Percentiles rank a stretch among this genome's conserved stretches.
These are phyloP conservation scores for Lagenidium giganteum DNA, from an alignment of 352 stramenopile genomes.

Conservation along the genomic window DNA sequence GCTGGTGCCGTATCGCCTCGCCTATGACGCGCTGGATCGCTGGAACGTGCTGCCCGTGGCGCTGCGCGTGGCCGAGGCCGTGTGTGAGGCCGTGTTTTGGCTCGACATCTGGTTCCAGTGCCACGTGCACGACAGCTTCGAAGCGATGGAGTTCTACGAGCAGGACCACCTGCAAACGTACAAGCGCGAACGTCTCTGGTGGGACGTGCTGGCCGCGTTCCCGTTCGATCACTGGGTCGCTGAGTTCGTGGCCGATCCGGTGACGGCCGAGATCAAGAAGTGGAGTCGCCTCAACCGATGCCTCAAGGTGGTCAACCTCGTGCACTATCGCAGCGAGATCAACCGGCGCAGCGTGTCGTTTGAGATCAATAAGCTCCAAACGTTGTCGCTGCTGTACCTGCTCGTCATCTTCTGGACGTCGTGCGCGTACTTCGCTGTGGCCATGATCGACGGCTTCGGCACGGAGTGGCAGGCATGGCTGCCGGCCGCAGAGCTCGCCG, in stretches of 20 bases:
- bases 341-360: conserved; percentile 53
- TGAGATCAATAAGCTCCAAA: conserved; percentile 47
- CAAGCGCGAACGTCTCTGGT: conserved; percentile 40
- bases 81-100: conserved; percentile 47
- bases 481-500: conserved; percentile 22
- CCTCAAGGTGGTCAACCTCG: conserved; percentile 44
- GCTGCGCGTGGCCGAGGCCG: conserved; percentile 22
- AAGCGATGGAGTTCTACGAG: conserved; percentile 55
- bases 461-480: conserved; percentile 50
- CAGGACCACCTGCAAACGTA: conserved; percentile 49
- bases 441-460: conserved; percentile 48
- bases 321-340: conserved; percentile 60
- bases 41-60: conserved; percentile 31
- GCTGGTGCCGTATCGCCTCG: conserved; percentile 43
- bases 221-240: conserved; percentile 39
- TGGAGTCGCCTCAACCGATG: conserved; percentile 54
- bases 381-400: conserved; percentile 47
- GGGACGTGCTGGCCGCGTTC: conserved; percentile 37
- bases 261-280: conserved; percentile 6
- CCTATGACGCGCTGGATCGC: conserved; percentile 45
- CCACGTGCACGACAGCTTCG: conserved; percentile 35
- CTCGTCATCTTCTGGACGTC: conserved; percentile 62
- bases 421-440: conserved; percentile 56
- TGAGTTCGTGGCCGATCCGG: conserved; percentile 8
- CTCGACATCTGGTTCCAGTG: conserved; percentile 62